These are phyloP conservation scores for Diaporthe vexans DNA, from an alignment of 2,329 filamentous ascomycete species.

Conservation along the genomic window DNA sequence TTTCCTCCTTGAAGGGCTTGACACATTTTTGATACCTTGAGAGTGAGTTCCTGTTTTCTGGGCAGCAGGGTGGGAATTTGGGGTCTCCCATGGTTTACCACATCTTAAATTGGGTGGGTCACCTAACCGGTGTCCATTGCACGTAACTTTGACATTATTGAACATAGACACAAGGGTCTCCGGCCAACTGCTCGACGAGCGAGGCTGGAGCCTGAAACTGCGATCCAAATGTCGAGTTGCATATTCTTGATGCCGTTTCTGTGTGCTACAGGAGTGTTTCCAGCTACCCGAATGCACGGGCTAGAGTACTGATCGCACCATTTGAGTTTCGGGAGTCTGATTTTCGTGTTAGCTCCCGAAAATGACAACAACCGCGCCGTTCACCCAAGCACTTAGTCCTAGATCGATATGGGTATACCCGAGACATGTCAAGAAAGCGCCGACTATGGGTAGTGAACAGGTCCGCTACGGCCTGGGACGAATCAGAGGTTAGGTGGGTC, in stretches of 20 bases:
- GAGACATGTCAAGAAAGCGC: not conserved
- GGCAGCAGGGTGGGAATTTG: conserved; percentile 13
- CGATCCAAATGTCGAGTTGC: not conserved
- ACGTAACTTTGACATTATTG: conserved; percentile 12
- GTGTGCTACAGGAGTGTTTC: not conserved
- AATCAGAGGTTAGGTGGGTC: no score
- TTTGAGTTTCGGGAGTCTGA: not conserved
- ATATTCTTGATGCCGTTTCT: not conserved
- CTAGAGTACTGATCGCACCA: not conserved
- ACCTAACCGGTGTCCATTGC: conserved; percentile 10
- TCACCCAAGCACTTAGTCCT: not conserved
- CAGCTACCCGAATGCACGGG: not conserved
- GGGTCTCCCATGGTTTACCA: conserved; percentile 3
- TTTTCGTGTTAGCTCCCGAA: not conserved
- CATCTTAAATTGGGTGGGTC: not conserved
- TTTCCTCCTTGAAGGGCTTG: conserved; percentile 8
- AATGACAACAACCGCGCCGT: not conserved
- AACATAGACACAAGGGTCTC: not conserved
- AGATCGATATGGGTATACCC: no score
- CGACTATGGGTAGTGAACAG: not conserved
- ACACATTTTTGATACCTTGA: conserved; percentile 38
- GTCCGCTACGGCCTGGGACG: not conserved
- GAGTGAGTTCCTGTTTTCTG: conserved; percentile 12
- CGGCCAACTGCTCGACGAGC: not conserved
- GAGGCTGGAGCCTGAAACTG: not conserved